Evolutionary conservation across 805 yeast genomes (phyloP).

Genomic region (Phaffomyces thermotolerans): DNA sequence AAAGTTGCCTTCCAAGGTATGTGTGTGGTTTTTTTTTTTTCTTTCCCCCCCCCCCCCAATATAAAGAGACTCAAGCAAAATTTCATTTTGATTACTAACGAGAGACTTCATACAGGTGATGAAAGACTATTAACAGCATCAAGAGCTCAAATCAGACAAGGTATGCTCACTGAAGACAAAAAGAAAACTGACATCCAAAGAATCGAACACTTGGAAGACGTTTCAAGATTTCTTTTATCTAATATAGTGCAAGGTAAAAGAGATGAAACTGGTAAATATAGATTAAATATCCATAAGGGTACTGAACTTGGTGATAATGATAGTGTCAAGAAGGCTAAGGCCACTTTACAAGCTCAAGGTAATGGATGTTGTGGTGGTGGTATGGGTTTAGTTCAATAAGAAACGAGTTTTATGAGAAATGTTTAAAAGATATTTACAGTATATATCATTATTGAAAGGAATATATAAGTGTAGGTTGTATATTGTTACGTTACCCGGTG

Average conservation of each 20-base stretch:
- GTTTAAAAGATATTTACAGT: no score
- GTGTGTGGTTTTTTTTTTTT: no score
- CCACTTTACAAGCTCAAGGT: constrained; percentile 40
- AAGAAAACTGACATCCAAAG: constrained; percentile 41
- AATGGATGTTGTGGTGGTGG: constrained; percentile 57
- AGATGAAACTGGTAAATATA: constrained; percentile 36
- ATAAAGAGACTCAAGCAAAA: no score
- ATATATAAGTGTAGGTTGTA: no score
- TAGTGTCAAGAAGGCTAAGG: constrained; percentile 48
- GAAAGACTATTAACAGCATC: constrained; percentile 47
- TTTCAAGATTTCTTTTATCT: constrained; percentile 57
- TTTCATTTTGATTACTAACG: constrained; percentile 14
- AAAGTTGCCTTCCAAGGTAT: constrained; percentile 44
- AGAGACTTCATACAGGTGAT: constrained; percentile 22
- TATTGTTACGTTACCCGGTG: no score
- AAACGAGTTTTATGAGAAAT: no score
- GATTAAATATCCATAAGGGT: constrained; percentile 65
- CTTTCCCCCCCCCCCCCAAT: no score
- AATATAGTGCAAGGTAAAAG: constrained; percentile 85
- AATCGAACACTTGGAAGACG: constrained; percentile 53
- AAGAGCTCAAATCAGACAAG: constrained; percentile 49
- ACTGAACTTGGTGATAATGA: constrained; percentile 93
- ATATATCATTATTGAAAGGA: no score
- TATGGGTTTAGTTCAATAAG: constrained; percentile 12
- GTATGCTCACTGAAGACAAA: constrained; percentile 44